Evolutionary conservation across 1,284 basidiomycete genomes (phyloP), one percentile per base, ranked within the genome.

Genomic region (Cutaneotrichosporon mucoides): DNA sequence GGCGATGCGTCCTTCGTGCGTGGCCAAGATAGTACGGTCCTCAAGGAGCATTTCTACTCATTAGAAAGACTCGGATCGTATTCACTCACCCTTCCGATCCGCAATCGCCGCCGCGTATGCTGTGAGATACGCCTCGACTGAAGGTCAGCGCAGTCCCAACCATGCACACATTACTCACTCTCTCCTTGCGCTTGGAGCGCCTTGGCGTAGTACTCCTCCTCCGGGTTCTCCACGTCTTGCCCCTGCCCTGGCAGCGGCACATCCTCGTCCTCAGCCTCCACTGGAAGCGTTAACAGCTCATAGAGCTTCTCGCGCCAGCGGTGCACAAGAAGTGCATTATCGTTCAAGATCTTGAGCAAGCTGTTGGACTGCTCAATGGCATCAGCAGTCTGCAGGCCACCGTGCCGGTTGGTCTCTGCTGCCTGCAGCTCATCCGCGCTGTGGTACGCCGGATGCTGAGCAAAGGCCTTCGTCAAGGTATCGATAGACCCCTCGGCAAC

Each of bases 141-240:
- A 37, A 15, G 4, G 57, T 67, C 56, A 66, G 62, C 24, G 34
- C 9, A 36, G 7, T 38, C 13, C 3, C 5, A 8, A 9, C 3
- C 12, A 9, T 33, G 15, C 24, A 24, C 24, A 24, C 24, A 24
- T 24, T 24, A 57, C 68, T 55, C 41, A 72, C 72, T 57, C 24
- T 77, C 71, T 37, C 75, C 73, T 61, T 79, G 77, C n/a, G 72
- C 71, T 46, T 73, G 67, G 7, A 79, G 59, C 1, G 70, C 72
- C 44, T 72, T 61, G 3, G 73, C 73, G 55, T 77, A 79, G 50
- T 72, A 69, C 55, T 79, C 77, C n/a, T 67, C 61, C 12, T 75
- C 75, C 2, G 73, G 71, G 52, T 73, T 60, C 55, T 70, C 67
- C 2, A 72, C 67, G 6, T 72, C 66, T 15, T 59, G 57, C 1